phyloP scores from a whole-genome alignment of 2,329 filamentous ascomycete genomes.

The Rugonectria rugulosa region DNA sequence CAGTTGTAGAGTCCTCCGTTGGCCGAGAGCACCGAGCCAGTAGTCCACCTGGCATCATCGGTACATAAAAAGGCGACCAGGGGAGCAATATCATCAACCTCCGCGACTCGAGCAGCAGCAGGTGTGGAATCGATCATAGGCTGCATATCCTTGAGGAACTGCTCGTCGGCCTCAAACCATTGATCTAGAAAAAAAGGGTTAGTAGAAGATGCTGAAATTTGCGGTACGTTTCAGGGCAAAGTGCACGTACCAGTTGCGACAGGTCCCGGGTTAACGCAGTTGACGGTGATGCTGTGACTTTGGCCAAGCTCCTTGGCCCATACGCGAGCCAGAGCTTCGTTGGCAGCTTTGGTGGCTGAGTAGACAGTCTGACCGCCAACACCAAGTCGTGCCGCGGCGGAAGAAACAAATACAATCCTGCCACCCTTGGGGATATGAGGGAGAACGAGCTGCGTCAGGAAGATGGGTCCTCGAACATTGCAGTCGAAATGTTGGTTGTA shows the following conservation, averaged over 20 bases:
- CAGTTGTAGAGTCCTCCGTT: conserved; percentile 39
- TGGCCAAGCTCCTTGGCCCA: conserved; percentile 45
- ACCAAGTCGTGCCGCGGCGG: conserved; percentile 40
- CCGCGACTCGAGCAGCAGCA: conserved; percentile 39
- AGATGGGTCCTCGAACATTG: conserved; percentile 36
- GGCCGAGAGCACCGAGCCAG: conserved; percentile 39
- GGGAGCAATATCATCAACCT: conserved; percentile 42
- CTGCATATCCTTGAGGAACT: conserved; percentile 44
- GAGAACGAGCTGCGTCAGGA: conserved; percentile 42
- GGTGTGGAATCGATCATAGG: conserved; percentile 42
- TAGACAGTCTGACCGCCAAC: conserved; percentile 42
- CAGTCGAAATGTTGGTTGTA: conserved; percentile 26
- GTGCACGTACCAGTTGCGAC: conserved; percentile 34
- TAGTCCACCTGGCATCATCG: conserved; percentile 41
- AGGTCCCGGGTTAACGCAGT: conserved; percentile 43
- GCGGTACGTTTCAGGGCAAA: too few species aligned
- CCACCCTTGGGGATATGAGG: conserved; percentile 41
- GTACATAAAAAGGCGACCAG: conserved; percentile 42
- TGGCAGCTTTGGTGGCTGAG: conserved; percentile 44
- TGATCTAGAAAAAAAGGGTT: too few species aligned
- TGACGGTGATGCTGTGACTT: conserved; percentile 38
- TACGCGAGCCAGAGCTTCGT: conserved; percentile 38
- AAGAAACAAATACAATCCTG: conserved; percentile 46
- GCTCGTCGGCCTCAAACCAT: conserved; percentile 37
- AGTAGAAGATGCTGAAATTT: too few species aligned